phyloP scores from a whole-genome alignment of 345 rosid species.

The Cardiospermum halicacabum region DNA sequence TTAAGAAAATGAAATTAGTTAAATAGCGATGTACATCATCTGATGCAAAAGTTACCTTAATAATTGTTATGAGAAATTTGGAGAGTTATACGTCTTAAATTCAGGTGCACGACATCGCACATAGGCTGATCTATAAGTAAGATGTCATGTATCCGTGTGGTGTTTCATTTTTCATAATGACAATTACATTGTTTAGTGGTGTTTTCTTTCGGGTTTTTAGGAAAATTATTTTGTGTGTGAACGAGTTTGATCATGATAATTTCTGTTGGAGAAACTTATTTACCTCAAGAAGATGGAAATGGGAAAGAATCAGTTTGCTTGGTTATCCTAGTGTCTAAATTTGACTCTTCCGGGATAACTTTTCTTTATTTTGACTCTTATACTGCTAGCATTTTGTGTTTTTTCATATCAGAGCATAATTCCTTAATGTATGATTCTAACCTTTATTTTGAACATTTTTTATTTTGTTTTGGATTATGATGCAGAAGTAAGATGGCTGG shows the following conservation, averaged over 20 bases:
- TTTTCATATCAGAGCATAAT: background rate
- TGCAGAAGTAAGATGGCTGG: slow-evolving; percentile 51
- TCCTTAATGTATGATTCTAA: background rate
- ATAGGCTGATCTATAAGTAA: background rate
- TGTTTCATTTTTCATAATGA: background rate
- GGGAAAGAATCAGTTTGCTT: background rate
- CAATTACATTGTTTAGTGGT: background rate
- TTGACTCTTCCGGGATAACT: too few species aligned
- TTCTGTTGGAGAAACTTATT: background rate
- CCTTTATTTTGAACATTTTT: slow-evolving; percentile 11
- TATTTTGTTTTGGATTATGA: slow-evolving; percentile 18
- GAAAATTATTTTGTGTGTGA: background rate
- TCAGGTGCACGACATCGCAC: background rate
- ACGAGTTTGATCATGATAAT: background rate
- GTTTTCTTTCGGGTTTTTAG: background rate
- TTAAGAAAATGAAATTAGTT: background rate
- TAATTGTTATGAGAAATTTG: background rate
- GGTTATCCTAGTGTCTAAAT: background rate
- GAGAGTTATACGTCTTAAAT: background rate
- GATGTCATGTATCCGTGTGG: background rate
- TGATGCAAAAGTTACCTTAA: background rate
- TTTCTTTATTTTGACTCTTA: too few species aligned
- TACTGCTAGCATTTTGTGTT: too few species aligned
- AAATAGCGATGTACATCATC: background rate
- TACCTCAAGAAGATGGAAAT: background rate